phyloP scores from a whole-genome alignment of 352 stramenopile genomes.

The Ophiocytium majus region DNA sequence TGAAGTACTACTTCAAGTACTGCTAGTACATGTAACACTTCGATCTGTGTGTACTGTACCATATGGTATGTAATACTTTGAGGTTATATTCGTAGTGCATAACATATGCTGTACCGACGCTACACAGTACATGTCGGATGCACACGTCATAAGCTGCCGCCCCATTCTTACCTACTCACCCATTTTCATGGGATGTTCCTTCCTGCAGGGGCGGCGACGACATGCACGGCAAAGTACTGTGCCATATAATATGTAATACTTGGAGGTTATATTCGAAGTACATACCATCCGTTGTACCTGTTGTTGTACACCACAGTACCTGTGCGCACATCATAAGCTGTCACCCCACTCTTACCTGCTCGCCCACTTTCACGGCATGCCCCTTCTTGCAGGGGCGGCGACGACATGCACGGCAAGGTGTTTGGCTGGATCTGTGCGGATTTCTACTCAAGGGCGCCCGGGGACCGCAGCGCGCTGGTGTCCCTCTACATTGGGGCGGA shows the following conservation, averaged over 20 bases:
- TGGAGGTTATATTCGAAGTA: background rate
- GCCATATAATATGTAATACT: too few relatives aligned
- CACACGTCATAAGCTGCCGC: too few relatives aligned
- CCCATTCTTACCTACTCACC: background rate
- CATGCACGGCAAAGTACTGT: background rate
- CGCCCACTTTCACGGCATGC: background rate
- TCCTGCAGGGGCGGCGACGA: background rate
- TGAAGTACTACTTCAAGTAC: background rate
- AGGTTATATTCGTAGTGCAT: background rate
- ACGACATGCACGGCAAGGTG: constrained; percentile 43
- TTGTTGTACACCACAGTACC: background rate
- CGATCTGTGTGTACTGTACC: too few relatives aligned
- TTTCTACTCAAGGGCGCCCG: constrained; percentile 41
- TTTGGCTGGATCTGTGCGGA: constrained; percentile 49
- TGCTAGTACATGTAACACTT: background rate
- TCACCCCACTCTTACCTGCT: background rate
- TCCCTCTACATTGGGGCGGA: constrained; percentile 38
- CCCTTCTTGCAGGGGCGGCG: background rate
- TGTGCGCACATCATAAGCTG: background rate
- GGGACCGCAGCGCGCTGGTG: constrained; percentile 34
- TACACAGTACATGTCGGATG: too few relatives aligned
- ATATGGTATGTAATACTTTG: background rate
- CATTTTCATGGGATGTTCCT: background rate
- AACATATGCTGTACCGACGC: background rate
- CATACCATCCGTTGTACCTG: background rate